These are phyloP conservation scores for Tetraselmis chui DNA, from an alignment of 139 green algal genomes.

Conservation along the genomic window DNA sequence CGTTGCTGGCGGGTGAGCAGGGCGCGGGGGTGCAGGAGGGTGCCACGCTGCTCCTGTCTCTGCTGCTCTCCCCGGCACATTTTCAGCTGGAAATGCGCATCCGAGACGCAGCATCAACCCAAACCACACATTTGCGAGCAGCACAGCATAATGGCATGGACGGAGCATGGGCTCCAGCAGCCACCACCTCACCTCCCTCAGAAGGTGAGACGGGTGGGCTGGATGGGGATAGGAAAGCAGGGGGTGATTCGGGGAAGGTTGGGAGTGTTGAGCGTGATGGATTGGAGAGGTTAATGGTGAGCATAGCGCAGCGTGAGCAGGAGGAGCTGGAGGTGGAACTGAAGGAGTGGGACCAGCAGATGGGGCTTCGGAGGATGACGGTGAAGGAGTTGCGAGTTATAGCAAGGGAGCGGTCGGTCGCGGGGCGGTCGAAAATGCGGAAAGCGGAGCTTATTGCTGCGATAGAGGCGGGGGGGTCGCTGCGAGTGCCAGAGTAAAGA, in stretches of 20 bases:
- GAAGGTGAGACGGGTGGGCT: background rate
- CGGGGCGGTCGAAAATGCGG: background rate
- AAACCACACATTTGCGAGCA: too few species aligned
- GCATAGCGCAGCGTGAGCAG: background rate
- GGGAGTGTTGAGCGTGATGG: too few species aligned
- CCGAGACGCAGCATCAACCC: background rate
- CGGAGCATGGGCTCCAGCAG: background rate
- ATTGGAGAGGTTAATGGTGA: background rate
- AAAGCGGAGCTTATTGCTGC: slow-evolving; percentile 2
- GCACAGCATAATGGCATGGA: background rate
- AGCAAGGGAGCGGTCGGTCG: background rate
- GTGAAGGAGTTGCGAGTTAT: background rate
- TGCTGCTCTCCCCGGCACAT: background rate
- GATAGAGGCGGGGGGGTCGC: background rate
- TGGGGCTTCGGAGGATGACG: background rate
- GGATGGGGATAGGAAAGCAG: background rate
- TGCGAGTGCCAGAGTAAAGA: too few species aligned
- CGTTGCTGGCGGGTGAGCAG: background rate
- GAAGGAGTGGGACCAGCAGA: background rate
- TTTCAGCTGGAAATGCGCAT: background rate
- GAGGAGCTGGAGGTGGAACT: background rate
- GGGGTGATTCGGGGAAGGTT: background rate
- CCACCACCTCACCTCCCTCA: background rate
- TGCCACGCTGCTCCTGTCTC: background rate
- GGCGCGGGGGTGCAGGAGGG: background rate